phyloP scores from a whole-genome alignment of 176 grass and related monocot genomes.

The Triticum dicoccoides region DNA sequence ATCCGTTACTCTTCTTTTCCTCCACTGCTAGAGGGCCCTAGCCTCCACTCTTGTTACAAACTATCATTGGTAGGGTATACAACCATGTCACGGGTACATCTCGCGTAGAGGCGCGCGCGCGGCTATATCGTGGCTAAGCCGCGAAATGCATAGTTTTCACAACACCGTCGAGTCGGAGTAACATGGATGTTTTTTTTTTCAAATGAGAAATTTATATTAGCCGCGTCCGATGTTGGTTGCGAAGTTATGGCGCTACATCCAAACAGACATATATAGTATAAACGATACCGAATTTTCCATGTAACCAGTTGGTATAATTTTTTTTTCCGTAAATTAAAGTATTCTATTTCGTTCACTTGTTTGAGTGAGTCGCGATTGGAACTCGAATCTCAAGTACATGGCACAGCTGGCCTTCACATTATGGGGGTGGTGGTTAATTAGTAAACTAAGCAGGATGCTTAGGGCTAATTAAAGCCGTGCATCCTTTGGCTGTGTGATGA shows the following conservation, averaged over 20 bases:
- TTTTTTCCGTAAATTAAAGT: not conserved
- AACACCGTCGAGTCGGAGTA: not conserved
- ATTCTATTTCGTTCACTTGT: not conserved
- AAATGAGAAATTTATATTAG: not conserved
- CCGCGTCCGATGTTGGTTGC: not conserved
- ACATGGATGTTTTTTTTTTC: not conserved
- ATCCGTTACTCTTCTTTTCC: not conserved
- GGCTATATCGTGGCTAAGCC: not conserved
- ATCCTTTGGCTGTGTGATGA: not conserved
- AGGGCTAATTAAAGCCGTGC: not conserved
- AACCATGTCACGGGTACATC: not conserved
- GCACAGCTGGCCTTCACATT: slow-evolving; percentile 28
- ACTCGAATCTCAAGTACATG: slow-evolving; percentile 24
- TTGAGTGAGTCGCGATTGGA: not conserved
- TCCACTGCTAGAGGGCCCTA: not conserved
- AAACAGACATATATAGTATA: not conserved
- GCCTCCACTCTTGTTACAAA: not conserved
- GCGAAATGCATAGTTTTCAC: not conserved
- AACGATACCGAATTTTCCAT: not conserved
- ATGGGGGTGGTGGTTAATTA: not conserved
- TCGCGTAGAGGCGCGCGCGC: no score
- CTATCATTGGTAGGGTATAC: not conserved
- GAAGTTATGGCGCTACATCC: not conserved
- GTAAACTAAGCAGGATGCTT: slow-evolving; percentile 15
- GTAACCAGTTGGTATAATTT: not conserved